A percentile compares a stretch with the other conserved stretches of the same genome.
These are phyloP conservation scores for Russula sp. DNA, from an alignment of 768 basidiomycete species.

Conservation along the genomic window DNA sequence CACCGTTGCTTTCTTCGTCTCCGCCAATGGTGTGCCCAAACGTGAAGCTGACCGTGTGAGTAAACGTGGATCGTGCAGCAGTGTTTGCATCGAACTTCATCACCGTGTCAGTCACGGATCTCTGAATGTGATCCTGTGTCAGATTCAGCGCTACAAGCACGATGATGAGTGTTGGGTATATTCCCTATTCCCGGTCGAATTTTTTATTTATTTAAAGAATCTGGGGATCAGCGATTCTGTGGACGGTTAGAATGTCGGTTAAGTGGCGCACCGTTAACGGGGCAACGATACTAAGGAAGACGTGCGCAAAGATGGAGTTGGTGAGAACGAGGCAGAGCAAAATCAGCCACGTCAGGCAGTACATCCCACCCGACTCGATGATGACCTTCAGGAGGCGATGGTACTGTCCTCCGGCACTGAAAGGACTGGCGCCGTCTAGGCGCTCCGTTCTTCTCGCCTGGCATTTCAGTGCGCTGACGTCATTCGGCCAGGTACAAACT, in stretches of 20 bases:
- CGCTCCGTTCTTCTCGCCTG: not conserved
- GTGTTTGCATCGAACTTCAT: not conserved
- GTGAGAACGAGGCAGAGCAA: slow-evolving; percentile 5
- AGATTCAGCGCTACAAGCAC: slow-evolving; percentile 27
- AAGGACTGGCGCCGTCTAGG: not conserved
- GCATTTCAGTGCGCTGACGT: not conserved
- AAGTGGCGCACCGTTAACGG: slow-evolving; percentile 8
- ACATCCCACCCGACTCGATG: slow-evolving; percentile 19
- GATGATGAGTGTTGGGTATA: slow-evolving; percentile 19
- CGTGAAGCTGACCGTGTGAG: not conserved
- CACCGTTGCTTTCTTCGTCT: too few relatives aligned
- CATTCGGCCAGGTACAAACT: not conserved
- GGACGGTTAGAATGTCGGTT: not conserved
- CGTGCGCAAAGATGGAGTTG: not conserved
- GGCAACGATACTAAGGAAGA: not conserved
- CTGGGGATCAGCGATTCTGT: not conserved
- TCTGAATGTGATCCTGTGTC: slow-evolving; percentile 4
- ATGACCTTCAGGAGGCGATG: slow-evolving; percentile 8
- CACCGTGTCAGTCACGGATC: not conserved
- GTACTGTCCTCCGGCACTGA: not conserved
- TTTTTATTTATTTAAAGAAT: too few relatives aligned
- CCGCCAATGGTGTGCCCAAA: not conserved
- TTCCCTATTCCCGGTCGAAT: slow-evolving; percentile 1
- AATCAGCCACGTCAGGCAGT: slow-evolving; percentile 16
- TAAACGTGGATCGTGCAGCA: not conserved